Conservation (phyloP, 768 basidiomycete genomes). For the Hygrocybe coccinea region DNA sequence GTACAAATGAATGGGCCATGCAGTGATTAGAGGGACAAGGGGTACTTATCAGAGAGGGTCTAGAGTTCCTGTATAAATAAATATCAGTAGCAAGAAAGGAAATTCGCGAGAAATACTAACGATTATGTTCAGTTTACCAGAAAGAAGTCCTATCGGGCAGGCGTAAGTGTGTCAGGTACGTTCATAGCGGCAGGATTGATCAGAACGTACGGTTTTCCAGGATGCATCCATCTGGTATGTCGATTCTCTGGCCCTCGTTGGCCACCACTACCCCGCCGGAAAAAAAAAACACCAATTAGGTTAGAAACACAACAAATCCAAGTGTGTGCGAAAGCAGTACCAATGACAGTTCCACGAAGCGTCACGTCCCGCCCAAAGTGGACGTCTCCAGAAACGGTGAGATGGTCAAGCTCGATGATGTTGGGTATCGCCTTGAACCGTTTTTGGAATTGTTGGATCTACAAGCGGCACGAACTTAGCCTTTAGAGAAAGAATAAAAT, state of each 20-base stretch:
- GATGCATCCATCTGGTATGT: constrained; percentile 78
- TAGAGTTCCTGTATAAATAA: no score
- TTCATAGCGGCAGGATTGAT: neutral
- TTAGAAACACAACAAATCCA: neutral
- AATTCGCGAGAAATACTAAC: constrained; percentile 24
- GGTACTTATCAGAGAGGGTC: no score
- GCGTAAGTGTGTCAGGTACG: neutral
- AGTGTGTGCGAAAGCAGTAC: constrained; percentile 26
- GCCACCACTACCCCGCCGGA: constrained; percentile 55
- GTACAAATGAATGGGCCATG: no score
- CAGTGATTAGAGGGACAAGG: no score
- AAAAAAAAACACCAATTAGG: neutral
- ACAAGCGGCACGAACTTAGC: neutral
- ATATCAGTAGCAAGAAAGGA: no score
- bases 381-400: constrained; percentile 90
- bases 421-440: constrained; percentile 93
- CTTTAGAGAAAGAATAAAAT: neutral
- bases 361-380: constrained; percentile 85
- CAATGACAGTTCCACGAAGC: constrained; percentile 85
- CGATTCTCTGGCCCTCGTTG: constrained; percentile 76
- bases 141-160: constrained; percentile 57
- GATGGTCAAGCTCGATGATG: constrained; percentile 87
- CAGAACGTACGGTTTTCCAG: constrained; percentile 58
- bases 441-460: constrained; percentile 87
- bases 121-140: constrained; percentile 83